Conservation (phyloP, 2,329 filamentous ascomycete genomes). For the Ceratocystis huliohia region DNA sequence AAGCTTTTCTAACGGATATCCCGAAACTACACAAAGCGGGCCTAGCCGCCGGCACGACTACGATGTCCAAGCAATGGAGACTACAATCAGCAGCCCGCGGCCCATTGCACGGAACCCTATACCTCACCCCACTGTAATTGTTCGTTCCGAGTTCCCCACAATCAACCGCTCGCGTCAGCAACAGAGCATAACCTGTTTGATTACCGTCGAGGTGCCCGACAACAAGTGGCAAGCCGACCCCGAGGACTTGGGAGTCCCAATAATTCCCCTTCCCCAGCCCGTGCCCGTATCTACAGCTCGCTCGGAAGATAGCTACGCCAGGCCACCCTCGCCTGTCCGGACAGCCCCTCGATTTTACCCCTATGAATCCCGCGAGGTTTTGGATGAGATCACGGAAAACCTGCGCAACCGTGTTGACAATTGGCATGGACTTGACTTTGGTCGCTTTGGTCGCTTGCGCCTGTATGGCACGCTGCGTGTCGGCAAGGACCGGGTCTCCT, state of each 20-base stretch:
- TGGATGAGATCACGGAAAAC: slow-evolving; percentile 78
- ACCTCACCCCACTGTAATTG: slow-evolving; percentile 77
- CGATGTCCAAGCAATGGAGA: slow-evolving; percentile 92
- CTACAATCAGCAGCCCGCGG: slow-evolving; percentile 62
- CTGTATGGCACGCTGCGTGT: slow-evolving; percentile 83
- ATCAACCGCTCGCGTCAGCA: slow-evolving; percentile 84
- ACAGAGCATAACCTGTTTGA: slow-evolving; percentile 83
- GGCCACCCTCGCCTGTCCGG: slow-evolving; percentile 47
- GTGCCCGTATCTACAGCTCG: slow-evolving; percentile 26
- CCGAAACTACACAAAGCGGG: slow-evolving; percentile 58
- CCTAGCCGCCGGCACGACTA: slow-evolving; percentile 75
- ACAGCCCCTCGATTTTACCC: slow-evolving; percentile 50
- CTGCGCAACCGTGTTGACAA: slow-evolving; percentile 85
- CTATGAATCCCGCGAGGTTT: slow-evolving; percentile 60
- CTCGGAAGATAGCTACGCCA: slow-evolving; percentile 40
- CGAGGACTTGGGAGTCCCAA: slow-evolving; percentile 56
- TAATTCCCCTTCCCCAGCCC: slow-evolving; percentile 31
- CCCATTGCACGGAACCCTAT: slow-evolving; percentile 70
- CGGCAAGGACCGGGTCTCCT: slow-evolving; percentile 88
- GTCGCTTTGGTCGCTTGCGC: slow-evolving; percentile 81
- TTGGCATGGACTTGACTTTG: slow-evolving; percentile 93
- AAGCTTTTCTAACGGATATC: slow-evolving; percentile 74
- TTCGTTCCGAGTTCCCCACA: slow-evolving; percentile 93
- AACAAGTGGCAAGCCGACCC: slow-evolving; percentile 80
- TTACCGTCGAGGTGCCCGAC: slow-evolving; percentile 88